These are phyloP conservation scores for Scenedesmus sp. DNA, from an alignment of 163 green algal genomes.

Conservation along the genomic window DNA sequence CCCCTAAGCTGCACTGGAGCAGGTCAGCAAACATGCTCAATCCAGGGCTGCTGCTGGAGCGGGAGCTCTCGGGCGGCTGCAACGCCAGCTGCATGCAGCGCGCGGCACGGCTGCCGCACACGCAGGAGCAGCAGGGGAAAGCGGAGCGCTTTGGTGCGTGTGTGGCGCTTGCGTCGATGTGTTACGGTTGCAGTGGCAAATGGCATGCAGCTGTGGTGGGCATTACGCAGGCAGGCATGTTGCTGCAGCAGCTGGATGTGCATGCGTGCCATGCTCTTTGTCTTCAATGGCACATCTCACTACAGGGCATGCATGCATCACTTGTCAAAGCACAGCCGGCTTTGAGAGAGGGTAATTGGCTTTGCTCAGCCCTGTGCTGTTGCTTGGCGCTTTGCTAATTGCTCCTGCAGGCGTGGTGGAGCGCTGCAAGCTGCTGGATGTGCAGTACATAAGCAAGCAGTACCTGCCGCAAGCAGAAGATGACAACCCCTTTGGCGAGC, in stretches of 20 bases:
- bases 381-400: background rate
- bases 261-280: too few relatives aligned
- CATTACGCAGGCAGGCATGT: too few relatives aligned
- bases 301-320: too few relatives aligned
- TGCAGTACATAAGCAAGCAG: constrained; percentile 30
- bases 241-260: too few relatives aligned
- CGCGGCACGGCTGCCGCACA: background rate
- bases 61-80: background rate
- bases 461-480: background rate
- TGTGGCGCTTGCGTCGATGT: too few relatives aligned
- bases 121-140: background rate
- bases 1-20: background rate
- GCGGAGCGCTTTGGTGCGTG: background rate
- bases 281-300: too few relatives aligned
- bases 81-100: background rate
- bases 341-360: too few relatives aligned
- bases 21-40: background rate
- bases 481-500: background rate
- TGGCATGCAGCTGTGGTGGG: too few relatives aligned
- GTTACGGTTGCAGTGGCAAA: too few relatives aligned
- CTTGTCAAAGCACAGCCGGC: too few relatives aligned
- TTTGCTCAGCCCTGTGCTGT: background rate
- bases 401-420: constrained; percentile 25
- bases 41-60: background rate
- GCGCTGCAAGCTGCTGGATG: constrained; percentile 21